Evolutionary conservation across 148 eudicot genomes (phyloP).

Genomic region (Spergularia bocconei): DNA sequence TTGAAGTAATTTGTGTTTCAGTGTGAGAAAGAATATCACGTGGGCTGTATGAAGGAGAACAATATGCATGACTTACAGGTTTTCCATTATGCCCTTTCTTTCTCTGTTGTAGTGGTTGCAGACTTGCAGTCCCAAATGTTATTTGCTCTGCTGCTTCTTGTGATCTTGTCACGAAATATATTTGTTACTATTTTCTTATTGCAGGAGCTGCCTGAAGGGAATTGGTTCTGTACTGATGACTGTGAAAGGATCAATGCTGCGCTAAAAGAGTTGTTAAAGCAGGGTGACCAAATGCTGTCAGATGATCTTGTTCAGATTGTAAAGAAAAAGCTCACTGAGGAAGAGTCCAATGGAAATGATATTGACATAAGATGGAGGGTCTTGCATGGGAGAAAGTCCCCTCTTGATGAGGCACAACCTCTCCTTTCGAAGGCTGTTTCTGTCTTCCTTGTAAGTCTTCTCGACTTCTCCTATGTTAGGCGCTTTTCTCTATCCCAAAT

Average conservation of each 20-base stretch:
- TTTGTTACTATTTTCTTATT: conserved; percentile 13
- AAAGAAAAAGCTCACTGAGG: conserved; percentile 45
- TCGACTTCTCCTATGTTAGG: conserved; percentile 25
- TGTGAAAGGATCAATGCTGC: conserved; percentile 48
- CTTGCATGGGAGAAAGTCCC: conserved; percentile 55
- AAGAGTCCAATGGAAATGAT: conserved; percentile 32
- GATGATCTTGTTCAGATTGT: conserved; percentile 39
- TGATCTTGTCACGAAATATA: conserved; percentile 3
- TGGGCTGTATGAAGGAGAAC: conserved; percentile 68
- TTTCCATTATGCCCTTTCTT: neutral
- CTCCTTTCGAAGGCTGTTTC: conserved; percentile 69
- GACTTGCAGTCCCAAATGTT: neutral
- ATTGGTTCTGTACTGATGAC: conserved; percentile 67
- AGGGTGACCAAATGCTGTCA: conserved; percentile 49
- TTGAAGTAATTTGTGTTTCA: conserved; percentile 20
- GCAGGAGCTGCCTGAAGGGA: conserved; percentile 78
- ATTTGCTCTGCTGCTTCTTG: neutral
- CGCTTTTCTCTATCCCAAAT: neutral
- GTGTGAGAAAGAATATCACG: conserved; percentile 87
- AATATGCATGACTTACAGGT: conserved; percentile 63
- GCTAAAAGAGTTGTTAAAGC: conserved; percentile 44
- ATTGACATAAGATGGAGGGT: conserved; percentile 76
- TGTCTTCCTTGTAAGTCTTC: conserved; percentile 64
- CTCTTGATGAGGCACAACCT: conserved; percentile 40
- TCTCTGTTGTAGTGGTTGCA: neutral